Evolutionary conservation across 2,329 filamentous ascomycete genomes (phyloP), one percentile per base, ranked within the genome.

Genomic region (Dissoconium aciculare): DNA sequence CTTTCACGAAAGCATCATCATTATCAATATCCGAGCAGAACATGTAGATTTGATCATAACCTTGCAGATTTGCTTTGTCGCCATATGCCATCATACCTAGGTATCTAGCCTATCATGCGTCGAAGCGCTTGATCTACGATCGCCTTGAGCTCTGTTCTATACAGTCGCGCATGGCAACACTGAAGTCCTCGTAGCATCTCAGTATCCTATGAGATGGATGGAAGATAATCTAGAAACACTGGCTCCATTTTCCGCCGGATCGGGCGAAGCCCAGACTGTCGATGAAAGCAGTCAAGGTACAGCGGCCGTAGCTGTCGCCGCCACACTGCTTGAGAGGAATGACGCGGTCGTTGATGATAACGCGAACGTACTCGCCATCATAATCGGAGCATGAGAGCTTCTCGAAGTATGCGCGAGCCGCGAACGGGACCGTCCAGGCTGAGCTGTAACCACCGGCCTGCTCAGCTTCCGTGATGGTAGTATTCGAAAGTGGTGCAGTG

Each of bases 321-420:
- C 63, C 66, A 53, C 85, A 94, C 28, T 66, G 73, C 41, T 69
- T 59, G 33, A 92, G 55, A 8, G 74, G 71, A 35, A 85, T 63
- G 2, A 93, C 81, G 14, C 81, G 68, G 48, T 91, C 83, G 55
- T 94, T 93, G 19, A 94, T 62, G 36, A 94, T 57, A 4, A 91
- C 64, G 21, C 85, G 67, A 8, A 94, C 80, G 31, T 78, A 62
- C 53, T 89, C 78, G 47, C 82, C 71, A 2, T 56, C 40, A n/a
- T 57, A 52, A 10, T 50, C 59, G 2, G 51, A 51, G 52, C 85
- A 94, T 24, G 55, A 56, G 69, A 93, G 74, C 64, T 87, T 89
- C 64, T 94, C 85, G 19, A 94, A 71, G 52, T 91, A 92, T 54
- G 83, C 69, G 31, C 84, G 65, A 11, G 71, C 75, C 0, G 68